These are phyloP conservation scores for Berberis vulgaris DNA, from an alignment of 164 flowering plant species.

Conservation along the genomic window DNA sequence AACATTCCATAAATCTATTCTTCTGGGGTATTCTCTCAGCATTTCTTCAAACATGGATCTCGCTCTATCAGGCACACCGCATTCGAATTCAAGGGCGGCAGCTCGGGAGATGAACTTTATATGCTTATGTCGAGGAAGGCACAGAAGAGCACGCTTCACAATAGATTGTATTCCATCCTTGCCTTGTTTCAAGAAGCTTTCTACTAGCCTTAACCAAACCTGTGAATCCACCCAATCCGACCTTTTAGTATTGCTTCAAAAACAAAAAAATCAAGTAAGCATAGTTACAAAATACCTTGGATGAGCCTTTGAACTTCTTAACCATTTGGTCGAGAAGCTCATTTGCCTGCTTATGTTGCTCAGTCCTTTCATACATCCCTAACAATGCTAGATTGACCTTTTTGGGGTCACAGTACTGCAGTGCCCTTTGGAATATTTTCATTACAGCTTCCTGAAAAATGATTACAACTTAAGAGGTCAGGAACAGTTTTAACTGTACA, in stretches of 20 bases:
- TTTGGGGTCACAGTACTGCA: conserved; percentile 78
- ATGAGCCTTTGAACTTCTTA: conserved; percentile 70
- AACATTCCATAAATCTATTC: conserved; percentile 87
- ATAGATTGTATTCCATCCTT: conserved; percentile 47
- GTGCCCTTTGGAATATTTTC: conserved; percentile 68
- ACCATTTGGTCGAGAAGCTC: conserved; percentile 75
- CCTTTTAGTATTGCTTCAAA: neutral
- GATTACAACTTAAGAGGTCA: neutral
- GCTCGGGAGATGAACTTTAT: conserved; percentile 69
- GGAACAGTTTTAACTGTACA: neutral
- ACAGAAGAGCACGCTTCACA: conserved; percentile 52
- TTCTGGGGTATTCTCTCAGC: conserved; percentile 75
- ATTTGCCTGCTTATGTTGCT: conserved; percentile 54
- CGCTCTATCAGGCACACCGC: conserved; percentile 78
- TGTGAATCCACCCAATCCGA: conserved; percentile 13
- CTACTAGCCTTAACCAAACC: conserved; percentile 74
- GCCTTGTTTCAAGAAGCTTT: conserved; percentile 41
- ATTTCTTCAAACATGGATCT: conserved; percentile 80
- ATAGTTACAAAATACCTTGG: conserved; percentile 43
- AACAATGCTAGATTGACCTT: conserved; percentile 67
- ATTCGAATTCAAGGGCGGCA: conserved; percentile 75
- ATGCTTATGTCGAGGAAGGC: conserved; percentile 71
- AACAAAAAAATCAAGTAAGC: neutral
- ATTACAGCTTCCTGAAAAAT: conserved; percentile 65
- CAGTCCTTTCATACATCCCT: conserved; percentile 65